Base-by-base conservation (phyloP, 345 rosid species). In the Heritiera fomes region DNA sequence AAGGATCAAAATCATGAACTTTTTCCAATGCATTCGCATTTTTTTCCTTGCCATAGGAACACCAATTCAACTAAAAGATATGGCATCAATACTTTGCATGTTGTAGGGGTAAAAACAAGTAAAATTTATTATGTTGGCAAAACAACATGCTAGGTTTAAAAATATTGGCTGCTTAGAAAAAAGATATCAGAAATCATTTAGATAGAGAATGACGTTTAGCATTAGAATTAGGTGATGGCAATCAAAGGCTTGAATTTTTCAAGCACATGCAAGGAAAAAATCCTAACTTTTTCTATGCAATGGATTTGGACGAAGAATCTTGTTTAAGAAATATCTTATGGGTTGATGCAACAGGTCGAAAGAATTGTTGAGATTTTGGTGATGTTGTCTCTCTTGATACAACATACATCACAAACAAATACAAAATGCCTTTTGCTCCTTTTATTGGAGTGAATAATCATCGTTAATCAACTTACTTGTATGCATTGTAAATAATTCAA, bases 281-380 rank as follows among this genome's bases (percentile, higher is more conserved):
- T 47, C 13, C 13, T 0, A 10, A 47, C 50, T 47, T 47, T 10
- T 47, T 47, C 2, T 47, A 11, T 47, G 50, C 13, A 47, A 9
- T 9, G 13, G 13, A 38, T 38, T 38, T 47, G 13, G 13, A 47
- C 11, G 66, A 61, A 11, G 86, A 86, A 55, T 58, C 47, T 32
- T 80, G 73, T 56, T 52, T 89, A 71, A 85, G 78, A 79, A 89
- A 82, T 75, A 76, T 85, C 38, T 62, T 86, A 50, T 89, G 90
- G 92, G 77, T 86, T 41, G 89, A 89, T 78, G 80, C 80, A 12
- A 89, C 87, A 82, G 82, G 87, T 11, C 85, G 88, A 79, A 82
- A 86, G 15, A 88, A 86, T 69, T 23, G 87, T 45, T 20, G 47
- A 18, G 79, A 77, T 11, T 87, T 87, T 79, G 79, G 77, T 80